Percentiles rank a stretch among this genome's conserved stretches.
phyloP scores from a whole-genome alignment of 768 basidiomycete species.

The Leccinum fibrillosum region DNA sequence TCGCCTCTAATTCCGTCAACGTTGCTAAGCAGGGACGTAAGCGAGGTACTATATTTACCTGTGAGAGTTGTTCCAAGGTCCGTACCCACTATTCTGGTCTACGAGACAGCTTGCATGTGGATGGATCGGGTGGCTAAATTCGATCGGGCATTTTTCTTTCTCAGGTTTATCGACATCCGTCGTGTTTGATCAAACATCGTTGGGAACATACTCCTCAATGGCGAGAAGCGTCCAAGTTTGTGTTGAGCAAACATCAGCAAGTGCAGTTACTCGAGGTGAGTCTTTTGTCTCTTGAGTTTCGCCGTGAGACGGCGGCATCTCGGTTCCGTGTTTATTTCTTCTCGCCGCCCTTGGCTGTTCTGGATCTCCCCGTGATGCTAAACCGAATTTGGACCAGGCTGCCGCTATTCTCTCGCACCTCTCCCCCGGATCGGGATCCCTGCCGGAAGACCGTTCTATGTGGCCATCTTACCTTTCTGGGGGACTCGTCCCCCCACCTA shows the following conservation, averaged over 20 bases:
- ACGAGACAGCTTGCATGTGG: slow-evolving; percentile 1
- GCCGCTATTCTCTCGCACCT: slow-evolving; percentile 93
- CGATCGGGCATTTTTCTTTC: neutral
- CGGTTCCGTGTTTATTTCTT: neutral
- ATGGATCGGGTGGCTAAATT: slow-evolving; percentile 5
- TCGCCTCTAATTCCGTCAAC: slow-evolving; percentile 9
- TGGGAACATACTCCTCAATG: slow-evolving; percentile 98
- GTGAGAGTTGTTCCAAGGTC: slow-evolving; percentile 95
- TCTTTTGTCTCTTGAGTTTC: neutral
- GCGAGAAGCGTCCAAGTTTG: slow-evolving; percentile 88
- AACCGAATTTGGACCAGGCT: slow-evolving; percentile 47
- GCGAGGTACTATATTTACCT: slow-evolving; percentile 82
- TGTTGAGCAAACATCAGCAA: slow-evolving; percentile 94
- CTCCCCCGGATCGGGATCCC: slow-evolving; percentile 61
- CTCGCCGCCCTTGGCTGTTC: neutral
- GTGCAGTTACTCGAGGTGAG: slow-evolving; percentile 90
- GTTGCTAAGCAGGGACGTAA: slow-evolving; percentile 56
- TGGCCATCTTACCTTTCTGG: slow-evolving; percentile 86
- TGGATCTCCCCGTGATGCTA: neutral
- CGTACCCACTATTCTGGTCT: slow-evolving; percentile 1
- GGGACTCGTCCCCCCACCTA: slow-evolving; percentile 59
- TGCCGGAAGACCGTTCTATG: slow-evolving; percentile 91
- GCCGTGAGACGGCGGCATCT: neutral
- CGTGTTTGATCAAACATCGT: slow-evolving; percentile 94
- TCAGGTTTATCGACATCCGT: slow-evolving; percentile 87